Base-by-base conservation (phyloP, 106 monocot genomes). In the Platanthera guangdongensis region DNA sequence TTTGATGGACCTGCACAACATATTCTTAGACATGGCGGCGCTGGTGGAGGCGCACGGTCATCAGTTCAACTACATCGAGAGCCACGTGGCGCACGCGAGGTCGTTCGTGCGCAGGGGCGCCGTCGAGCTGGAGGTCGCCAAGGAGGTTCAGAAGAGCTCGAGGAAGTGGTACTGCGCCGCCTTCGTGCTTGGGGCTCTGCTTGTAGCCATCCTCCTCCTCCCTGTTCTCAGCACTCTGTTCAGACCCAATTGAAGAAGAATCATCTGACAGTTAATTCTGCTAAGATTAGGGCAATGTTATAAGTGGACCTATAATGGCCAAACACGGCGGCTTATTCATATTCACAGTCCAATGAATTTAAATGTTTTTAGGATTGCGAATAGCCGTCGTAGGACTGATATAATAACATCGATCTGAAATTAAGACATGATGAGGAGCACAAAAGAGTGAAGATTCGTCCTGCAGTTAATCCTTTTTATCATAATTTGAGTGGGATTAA, bases 21-120 rank as follows among this genome's bases (percentile, higher is more conserved):
- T 90, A 48, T 90, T 90, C 76, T 15, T 90, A 55, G 89, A 90
- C 80, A 90, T 90, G 89, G 84, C 86, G 16, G 89, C 82, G 51
- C 50, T 90, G 30, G 89, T 90, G 47, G 84, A 84, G 65, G 84
- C 84, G 10, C 89, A 90, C 71, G 89, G 89, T 3, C 80, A 86
- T 50, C 86, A 90, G 82, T 39, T 90, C 46, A 74, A 90, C 72
- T 78, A 84, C 73, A 90, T 90, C 14, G 86, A 90, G 79, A 82
- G 87, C 78, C 82, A 90, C n/a, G 87, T 90, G 9, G 71, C 63
- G 12, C 82, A 80, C 60, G 90, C 90, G 1, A 85, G 78, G 78
- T 90, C 90, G 14, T 90, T 87, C 72, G 84, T 90, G 12, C 30
- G 86, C 75, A 71, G 75, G 16, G 89, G 89, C 15, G 59, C 84